Percentiles rank a stretch among this genome's conserved stretches.
These are phyloP conservation scores for Nothomitra cinnamomea DNA, from an alignment of 2,329 filamentous ascomycete species.

Conservation along the genomic window DNA sequence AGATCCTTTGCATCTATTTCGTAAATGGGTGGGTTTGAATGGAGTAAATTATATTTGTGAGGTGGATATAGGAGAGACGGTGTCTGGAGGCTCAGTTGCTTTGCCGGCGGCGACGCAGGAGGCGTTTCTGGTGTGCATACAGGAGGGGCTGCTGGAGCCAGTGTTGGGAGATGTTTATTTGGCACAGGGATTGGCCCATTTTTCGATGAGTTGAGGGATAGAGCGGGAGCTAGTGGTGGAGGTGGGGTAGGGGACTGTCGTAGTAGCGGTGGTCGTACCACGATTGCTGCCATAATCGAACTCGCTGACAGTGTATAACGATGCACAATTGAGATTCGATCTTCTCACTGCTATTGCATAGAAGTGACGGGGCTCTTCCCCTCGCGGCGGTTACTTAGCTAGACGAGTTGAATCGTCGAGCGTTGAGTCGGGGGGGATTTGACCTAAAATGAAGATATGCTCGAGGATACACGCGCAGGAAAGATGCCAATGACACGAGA, in stretches of 20 bases:
- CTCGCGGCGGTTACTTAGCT: neutral
- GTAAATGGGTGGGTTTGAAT: constrained; percentile 45
- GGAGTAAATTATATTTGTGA: constrained; percentile 39
- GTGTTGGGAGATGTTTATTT: constrained; percentile 82
- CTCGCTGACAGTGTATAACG: neutral
- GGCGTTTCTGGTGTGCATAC: constrained; percentile 38
- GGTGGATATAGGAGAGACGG: constrained; percentile 63
- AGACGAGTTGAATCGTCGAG: too few relatives aligned
- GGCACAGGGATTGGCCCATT: constrained; percentile 48
- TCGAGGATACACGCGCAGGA: too few relatives aligned
- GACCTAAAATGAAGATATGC: too few relatives aligned
- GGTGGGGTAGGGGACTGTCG: constrained; percentile 26
- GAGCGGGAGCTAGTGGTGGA: constrained; percentile 29
- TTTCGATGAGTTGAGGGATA: constrained; percentile 40
- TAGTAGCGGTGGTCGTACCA: constrained; percentile 23
- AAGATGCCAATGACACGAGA: too few relatives aligned
- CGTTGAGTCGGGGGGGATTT: too few relatives aligned
- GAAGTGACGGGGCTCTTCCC: neutral
- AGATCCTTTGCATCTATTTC: constrained; percentile 53
- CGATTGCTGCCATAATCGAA: constrained; percentile 24
- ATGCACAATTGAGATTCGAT: neutral
- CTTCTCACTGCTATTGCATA: neutral
- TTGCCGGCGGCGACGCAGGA: constrained; percentile 45
- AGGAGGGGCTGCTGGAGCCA: constrained; percentile 57
- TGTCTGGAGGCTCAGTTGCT: constrained; percentile 36